phyloP scores from a whole-genome alignment of 768 basidiomycete genomes.

The Fistulinella prunicolor region DNA sequence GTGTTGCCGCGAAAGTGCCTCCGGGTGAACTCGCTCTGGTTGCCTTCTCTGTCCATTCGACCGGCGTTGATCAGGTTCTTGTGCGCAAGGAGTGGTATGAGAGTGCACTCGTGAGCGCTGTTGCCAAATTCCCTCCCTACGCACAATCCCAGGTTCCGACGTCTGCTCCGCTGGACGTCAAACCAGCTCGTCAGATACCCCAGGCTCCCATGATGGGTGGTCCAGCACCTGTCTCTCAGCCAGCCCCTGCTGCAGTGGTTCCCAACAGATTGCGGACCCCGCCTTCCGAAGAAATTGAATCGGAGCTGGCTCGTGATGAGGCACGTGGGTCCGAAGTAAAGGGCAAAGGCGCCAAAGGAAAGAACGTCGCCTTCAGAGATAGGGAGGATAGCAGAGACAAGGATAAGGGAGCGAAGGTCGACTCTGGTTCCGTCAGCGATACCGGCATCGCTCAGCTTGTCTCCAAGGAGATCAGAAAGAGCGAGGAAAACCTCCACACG shows the following conservation, averaged over 20 bases:
- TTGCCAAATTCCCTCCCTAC: slow-evolving; percentile 61
- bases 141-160: slow-evolving; percentile 28
- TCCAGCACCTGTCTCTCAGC: slow-evolving; percentile 14
- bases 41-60: slow-evolving; percentile 85
- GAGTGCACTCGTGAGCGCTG: slow-evolving; percentile 51
- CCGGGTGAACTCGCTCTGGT: slow-evolving; percentile 78
- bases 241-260: slow-evolving; percentile 23
- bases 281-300: slow-evolving; percentile 72
- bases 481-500: slow-evolving; percentile 74
- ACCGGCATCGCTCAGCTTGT: slow-evolving; percentile 56
- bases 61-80: slow-evolving; percentile 86
- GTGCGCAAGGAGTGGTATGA: slow-evolving; percentile 87
- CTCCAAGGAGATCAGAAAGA: slow-evolving; percentile 75
- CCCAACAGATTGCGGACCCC: slow-evolving; percentile 59
- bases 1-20: slow-evolving; percentile 74
- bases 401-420: slow-evolving; percentile 28
- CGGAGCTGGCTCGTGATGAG: slow-evolving; percentile 61
- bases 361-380: slow-evolving; percentile 63
- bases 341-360: slow-evolving; percentile 47
- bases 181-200: slow-evolving; percentile 25
- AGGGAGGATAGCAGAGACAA: slow-evolving; percentile 49
- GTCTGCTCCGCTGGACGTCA: slow-evolving; percentile 23
- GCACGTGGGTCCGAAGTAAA: slow-evolving; percentile 48
- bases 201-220: slow-evolving; percentile 30
- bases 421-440: slow-evolving; percentile 43